Conservation (phyloP, 2,329 filamentous ascomycete species). For the Sporothrix dimorphospora region DNA sequence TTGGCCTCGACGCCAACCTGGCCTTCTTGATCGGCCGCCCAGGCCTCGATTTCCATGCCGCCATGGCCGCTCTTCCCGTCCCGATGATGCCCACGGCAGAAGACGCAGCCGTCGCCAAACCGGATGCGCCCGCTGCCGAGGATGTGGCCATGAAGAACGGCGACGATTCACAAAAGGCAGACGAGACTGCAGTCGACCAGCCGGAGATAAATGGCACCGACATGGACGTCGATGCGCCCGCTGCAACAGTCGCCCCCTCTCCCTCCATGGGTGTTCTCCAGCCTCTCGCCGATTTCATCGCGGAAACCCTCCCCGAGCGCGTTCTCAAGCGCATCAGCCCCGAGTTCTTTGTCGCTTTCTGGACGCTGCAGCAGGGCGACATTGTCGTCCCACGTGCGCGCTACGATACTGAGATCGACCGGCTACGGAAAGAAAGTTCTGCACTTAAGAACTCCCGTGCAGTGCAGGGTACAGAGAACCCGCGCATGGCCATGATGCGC, state of each 20-base stretch:
- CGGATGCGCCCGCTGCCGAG: background rate
- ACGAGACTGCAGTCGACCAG: background rate
- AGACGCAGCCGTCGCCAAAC: background rate
- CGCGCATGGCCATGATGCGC: slow-evolving; percentile 64
- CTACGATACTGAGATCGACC: slow-evolving; percentile 75
- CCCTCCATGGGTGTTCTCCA: slow-evolving; percentile 64
- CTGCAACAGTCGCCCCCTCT: slow-evolving; percentile 37
- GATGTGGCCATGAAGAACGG: slow-evolving; percentile 3
- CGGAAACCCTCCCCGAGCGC: slow-evolving; percentile 61
- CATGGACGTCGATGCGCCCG: slow-evolving; percentile 39
- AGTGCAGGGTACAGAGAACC: slow-evolving; percentile 61
- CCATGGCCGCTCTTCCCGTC: slow-evolving; percentile 44
- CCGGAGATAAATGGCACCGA: slow-evolving; percentile 30
- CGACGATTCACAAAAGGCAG: background rate
- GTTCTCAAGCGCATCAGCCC: slow-evolving; percentile 73
- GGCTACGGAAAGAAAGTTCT: slow-evolving; percentile 67
- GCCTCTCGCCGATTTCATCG: slow-evolving; percentile 71
- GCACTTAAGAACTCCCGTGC: slow-evolving; percentile 68
- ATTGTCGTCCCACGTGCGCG: slow-evolving; percentile 74
- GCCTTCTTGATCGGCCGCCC: slow-evolving; percentile 83
- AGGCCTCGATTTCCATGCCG: slow-evolving; percentile 63
- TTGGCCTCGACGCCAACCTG: slow-evolving; percentile 75
- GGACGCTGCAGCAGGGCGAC: slow-evolving; percentile 84
- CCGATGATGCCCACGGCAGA: background rate
- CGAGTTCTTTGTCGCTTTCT: slow-evolving; percentile 88